phyloP scores from a whole-genome alignment of 2,329 filamentous ascomycete genomes.

The Calonectria honghensis region DNA sequence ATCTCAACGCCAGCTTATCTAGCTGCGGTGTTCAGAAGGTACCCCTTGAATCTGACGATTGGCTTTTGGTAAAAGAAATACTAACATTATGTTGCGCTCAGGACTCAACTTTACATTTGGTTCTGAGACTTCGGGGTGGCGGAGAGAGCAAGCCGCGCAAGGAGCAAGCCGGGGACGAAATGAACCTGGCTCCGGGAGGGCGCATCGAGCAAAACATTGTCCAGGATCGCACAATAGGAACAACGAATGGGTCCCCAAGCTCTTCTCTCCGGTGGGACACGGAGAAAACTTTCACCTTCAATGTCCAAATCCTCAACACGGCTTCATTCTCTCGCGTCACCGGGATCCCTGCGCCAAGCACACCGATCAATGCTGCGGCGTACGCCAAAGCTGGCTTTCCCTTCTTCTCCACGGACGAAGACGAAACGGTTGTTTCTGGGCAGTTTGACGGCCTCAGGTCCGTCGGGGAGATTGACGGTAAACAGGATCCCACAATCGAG shows the following conservation, averaged over 20 bases:
- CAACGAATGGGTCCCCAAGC: background rate
- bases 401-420: background rate
- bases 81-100: background rate
- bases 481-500: background rate
- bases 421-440: background rate
- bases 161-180: background rate
- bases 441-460: background rate
- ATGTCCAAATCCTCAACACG: conserved; percentile 3
- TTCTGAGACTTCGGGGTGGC: background rate
- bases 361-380: background rate
- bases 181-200: conserved; percentile 2
- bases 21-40: background rate
- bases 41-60: background rate
- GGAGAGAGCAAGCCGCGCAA: too few relatives aligned
- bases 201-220: background rate
- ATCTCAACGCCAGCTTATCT: too few relatives aligned
- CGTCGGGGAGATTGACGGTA: background rate
- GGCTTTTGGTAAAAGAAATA: background rate
- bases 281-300: background rate
- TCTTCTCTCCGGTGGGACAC: background rate
- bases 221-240: background rate
- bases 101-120: background rate
- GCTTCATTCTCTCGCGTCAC: background rate
- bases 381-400: background rate
- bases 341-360: background rate